phyloP scores from a whole-genome alignment of 805 yeast species.

The Ogataea methanolica region DNA sequence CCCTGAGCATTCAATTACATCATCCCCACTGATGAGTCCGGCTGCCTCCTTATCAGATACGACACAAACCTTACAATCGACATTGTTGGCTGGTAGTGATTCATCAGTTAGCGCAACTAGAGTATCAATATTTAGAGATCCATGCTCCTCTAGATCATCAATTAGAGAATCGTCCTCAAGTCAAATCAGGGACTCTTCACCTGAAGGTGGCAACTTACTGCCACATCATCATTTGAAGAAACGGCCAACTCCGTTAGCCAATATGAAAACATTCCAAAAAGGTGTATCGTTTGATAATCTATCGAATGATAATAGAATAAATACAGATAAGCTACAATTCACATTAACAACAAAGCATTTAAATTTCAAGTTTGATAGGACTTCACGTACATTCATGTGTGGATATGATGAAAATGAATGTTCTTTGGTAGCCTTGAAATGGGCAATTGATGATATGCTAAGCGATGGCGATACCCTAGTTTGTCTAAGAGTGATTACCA shows the following conservation, averaged over 20 bases:
- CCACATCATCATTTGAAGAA: constrained; percentile 1
- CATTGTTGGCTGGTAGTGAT: background rate
- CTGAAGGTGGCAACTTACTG: background rate
- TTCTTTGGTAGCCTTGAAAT: constrained; percentile 38
- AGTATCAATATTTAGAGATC: background rate
- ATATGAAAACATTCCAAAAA: constrained; percentile 19
- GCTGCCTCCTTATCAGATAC: too few species aligned
- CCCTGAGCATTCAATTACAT: constrained; percentile 3
- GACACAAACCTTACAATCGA: background rate
- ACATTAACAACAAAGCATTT: constrained; percentile 36
- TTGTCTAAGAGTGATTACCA: constrained; percentile 38
- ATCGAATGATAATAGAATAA: constrained; percentile 26
- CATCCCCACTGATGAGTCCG: background rate
- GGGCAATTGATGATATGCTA: constrained; percentile 41
- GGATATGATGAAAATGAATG: constrained; percentile 39
- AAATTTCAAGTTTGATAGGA: constrained; percentile 31
- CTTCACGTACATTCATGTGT: constrained; percentile 39
- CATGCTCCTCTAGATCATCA: background rate
- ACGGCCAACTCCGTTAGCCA: constrained; percentile 3
- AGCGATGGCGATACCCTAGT: constrained; percentile 44
- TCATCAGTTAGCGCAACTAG: background rate
- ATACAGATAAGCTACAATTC: constrained; percentile 27
- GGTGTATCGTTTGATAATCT: constrained; percentile 41
- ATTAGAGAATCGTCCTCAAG: background rate
- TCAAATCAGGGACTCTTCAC: background rate